Evolutionary conservation across 1,284 basidiomycete species (phyloP), one percentile per base, ranked within the genome.

Genomic region (Leccinum griseonigrum): DNA sequence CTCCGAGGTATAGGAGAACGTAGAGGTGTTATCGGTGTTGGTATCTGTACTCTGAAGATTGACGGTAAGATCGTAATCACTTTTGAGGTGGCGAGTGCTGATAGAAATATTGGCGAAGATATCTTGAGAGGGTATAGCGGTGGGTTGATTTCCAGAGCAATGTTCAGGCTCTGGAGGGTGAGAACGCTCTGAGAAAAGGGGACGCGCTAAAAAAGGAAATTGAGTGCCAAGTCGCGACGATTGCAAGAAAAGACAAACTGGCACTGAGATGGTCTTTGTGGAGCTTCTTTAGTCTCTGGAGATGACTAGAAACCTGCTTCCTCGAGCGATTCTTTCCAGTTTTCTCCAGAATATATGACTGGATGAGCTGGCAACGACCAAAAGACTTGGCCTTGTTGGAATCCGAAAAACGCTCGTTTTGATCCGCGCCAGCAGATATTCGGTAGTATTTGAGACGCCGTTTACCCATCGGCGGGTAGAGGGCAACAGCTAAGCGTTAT

Each of bases 401-500:
- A 6, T 63, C 60, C 32, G 59, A 53, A 32, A n/a, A 18, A 14
- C 54, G 57, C 31, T 62, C 68, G 29, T 62, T 58, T 50, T 67
- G 63, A n/a, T 64, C 56, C n/a, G 58, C 22, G 22, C 22, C 22
- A 2, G 22, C 56, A 51, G 69, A 61, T 26, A 75, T 31, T 3
- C 68, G 70, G 38, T 72, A 74, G 54, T 73, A 75, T 64, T 69
- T 75, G 57, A 76, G 70, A 40, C 71, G 74, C 28, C 72, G 75
- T 61, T 73, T 73, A 13, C 71, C 71, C 75, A 73, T 76, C n/a
- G 71, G 75, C 2, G 71, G 71, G 62, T 76, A 73, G 55, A 73
- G n/a, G 48, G 64, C 58, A 31, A 75, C 59, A 14, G 71, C 71
- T 73, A 55, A 4, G 40, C 50, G 32, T 61, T 22, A 59, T 71